Evolutionary conservation across 306 rosid species (phyloP).

Genomic region (Ziziphus jujuba): DNA sequence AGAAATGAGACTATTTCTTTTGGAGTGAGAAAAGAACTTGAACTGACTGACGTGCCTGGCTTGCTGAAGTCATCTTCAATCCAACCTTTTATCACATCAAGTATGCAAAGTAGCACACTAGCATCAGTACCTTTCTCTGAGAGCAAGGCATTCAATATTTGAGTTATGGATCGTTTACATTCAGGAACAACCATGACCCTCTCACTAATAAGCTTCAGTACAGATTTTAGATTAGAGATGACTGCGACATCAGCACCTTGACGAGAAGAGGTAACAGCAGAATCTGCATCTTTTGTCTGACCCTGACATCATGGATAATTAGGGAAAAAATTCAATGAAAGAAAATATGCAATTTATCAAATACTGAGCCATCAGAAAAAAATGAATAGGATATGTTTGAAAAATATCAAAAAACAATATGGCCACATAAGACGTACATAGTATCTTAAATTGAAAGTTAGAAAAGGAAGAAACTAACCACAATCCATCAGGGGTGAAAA

Average conservation of each 20-base stretch:
- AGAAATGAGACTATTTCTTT: conserved; percentile 94
- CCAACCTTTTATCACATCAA: conserved; percentile 97
- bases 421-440: no score
- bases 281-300: conserved; percentile 86
- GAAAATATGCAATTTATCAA: conserved; percentile 10
- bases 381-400: neutral
- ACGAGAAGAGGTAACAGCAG: conserved; percentile 85
- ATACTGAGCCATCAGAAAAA: neutral
- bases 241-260: conserved; percentile 81
- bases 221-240: conserved; percentile 80
- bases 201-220: conserved; percentile 83
- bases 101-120: conserved; percentile 91
- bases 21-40: conserved; percentile 68
- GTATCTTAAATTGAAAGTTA: no score
- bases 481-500: no score
- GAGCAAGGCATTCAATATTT: conserved; percentile 81
- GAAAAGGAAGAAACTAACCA: no score
- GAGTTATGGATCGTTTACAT: conserved; percentile 80
- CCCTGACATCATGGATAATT: conserved; percentile 49
- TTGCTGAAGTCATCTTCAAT: conserved; percentile 79
- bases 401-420: neutral
- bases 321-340: conserved; percentile 15
- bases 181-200: conserved; percentile 89
- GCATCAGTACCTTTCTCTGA: conserved; percentile 95
- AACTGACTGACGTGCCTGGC: conserved; percentile 65